phyloP scores from a whole-genome alignment of 257 asterid genomes.

The Ilex asprella region DNA sequence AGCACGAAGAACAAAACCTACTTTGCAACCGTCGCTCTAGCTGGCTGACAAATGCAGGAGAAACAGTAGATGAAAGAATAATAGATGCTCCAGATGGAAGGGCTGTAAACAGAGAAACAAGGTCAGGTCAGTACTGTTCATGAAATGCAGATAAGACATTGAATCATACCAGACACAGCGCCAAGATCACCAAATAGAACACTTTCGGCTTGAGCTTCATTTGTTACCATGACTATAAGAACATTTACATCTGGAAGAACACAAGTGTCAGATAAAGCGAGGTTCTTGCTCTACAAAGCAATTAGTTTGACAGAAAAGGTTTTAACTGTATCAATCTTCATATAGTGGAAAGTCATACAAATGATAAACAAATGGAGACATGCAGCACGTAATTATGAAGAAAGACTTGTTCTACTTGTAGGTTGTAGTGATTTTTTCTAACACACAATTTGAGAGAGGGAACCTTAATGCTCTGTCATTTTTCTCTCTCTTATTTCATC shows the following conservation, averaged over 20 bases:
- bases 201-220: constrained; percentile 91
- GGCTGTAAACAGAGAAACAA: constrained; percentile 43
- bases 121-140: constrained; percentile 17
- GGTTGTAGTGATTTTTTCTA: too few relatives aligned
- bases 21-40: constrained; percentile 77
- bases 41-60: constrained; percentile 86
- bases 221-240: constrained; percentile 86
- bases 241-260: constrained; percentile 64
- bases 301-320: too few relatives aligned
- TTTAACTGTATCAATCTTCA: not conserved
- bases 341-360: not conserved
- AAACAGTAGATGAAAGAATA: constrained; percentile 86
- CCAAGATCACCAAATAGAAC: constrained; percentile 79
- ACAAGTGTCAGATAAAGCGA: constrained; percentile 17
- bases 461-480: too few relatives aligned
- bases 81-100: constrained; percentile 84
- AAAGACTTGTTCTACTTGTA: too few relatives aligned
- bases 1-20: constrained; percentile 25
- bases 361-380: too few relatives aligned
- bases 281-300: not conserved
- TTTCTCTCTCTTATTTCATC: too few relatives aligned
- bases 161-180: constrained; percentile 68
- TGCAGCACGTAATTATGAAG: too few relatives aligned
- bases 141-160: constrained; percentile 9
- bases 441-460: too few relatives aligned